Evolutionary conservation across 345 rosid genomes (phyloP), one percentile per base, ranked within the genome.

Genomic region (Cochlearia excelsa): DNA sequence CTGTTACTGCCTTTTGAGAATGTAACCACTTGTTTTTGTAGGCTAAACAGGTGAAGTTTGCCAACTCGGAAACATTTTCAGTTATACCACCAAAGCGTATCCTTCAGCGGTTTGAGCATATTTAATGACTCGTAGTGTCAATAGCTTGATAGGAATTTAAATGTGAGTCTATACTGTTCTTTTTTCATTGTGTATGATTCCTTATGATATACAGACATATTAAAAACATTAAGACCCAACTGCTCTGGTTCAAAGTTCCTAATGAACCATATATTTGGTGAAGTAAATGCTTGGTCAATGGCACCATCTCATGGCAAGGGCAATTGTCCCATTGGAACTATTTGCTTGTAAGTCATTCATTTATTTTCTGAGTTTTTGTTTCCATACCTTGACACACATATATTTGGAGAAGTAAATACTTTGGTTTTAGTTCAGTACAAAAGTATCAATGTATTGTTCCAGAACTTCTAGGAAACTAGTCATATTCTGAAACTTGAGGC

Each of bases 311-410:
- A 75, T 57, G 54, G 77, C 61, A 68, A 48, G 49, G 77, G 50
- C 26, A 74, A 57, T 66, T 73, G 77, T 65, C 73, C 64, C 29
- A 31, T 11, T 59, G 81, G 77, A 72, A 82, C 96, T 56, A 34
- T 81, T 62, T 87, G 96, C 80, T 70, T 81, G 98, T 91, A 78
- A 88, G 98, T 77, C 68, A 44, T 61, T 30, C 46, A 26, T 35
- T 62, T 47, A 47, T 38, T 7, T 49, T 10, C 45, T 33, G 30
- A n/a, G 35, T 11, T 23, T 7, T 48, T 50, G 26, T 28, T 35
- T 41, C 9, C 46, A 16, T 54, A 34, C 55, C 30, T 46, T 41
- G 26, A 47, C 42, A 16, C 29, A 42, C 46, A 7, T 30, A 2
- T 35, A 5, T 35, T 3, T 35, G 39, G 1, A n/a, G n/a, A n/a